These are phyloP conservation scores for Solanum sitiens DNA, from an alignment of 257 asterid species.

Conservation along the genomic window DNA sequence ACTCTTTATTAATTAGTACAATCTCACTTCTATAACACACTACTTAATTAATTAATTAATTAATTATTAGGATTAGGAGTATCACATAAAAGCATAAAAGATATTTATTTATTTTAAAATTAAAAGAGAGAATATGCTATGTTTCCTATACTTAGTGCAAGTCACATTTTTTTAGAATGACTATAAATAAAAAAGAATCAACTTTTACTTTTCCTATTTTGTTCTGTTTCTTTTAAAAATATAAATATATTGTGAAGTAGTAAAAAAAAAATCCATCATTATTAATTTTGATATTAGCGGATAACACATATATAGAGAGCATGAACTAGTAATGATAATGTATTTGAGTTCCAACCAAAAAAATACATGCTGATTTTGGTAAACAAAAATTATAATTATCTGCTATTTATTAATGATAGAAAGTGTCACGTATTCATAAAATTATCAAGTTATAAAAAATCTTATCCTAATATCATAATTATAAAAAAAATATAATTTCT, in stretches of 20 bases:
- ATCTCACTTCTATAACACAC: background rate
- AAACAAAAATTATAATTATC: no score
- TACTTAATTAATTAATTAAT: background rate
- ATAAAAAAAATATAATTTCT: no score
- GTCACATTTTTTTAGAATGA: background rate
- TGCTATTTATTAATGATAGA: no score
- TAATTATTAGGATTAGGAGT: background rate
- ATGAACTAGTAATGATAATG: no score
- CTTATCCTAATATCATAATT: background rate
- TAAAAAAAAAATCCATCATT: background rate
- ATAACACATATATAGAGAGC: no score
- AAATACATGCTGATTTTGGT: background rate
- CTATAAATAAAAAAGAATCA: background rate
- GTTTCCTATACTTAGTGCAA: background rate
- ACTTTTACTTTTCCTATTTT: background rate
- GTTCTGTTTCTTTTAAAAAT: no score
- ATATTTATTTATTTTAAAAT: background rate
- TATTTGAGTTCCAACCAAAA: no score
- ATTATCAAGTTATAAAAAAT: no score
- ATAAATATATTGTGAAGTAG: no score
- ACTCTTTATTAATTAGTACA: background rate
- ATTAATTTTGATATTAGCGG: no score
- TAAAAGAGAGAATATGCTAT: background rate
- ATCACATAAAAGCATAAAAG: background rate
- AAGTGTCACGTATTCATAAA: no score